Evolutionary conservation across 495 filamentous ascomycete genomes (phyloP).

Genomic region (Recurvomyces mirabilis): DNA sequence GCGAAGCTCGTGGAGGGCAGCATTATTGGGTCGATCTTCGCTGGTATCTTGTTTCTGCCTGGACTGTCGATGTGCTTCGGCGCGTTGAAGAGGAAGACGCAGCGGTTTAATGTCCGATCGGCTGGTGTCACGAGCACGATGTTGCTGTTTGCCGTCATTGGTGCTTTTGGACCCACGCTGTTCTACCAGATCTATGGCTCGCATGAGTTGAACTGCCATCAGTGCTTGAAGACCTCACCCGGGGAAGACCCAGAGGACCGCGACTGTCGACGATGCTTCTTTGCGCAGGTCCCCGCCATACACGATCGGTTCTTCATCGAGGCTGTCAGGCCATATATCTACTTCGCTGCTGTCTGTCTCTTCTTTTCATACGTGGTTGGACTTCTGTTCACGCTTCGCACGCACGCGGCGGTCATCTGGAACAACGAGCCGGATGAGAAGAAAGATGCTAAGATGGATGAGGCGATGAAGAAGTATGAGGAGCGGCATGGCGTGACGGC

Average conservation of each 20-base stretch:
- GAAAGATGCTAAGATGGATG: slow-evolving; percentile 35
- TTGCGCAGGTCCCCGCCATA: slow-evolving; percentile 75
- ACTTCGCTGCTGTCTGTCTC: slow-evolving; percentile 68
- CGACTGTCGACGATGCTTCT: slow-evolving; percentile 89
- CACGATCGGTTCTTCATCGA: slow-evolving; percentile 77
- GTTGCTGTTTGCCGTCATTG: slow-evolving; percentile 93
- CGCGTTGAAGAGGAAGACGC: slow-evolving; percentile 93
- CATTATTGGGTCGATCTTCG: slow-evolving; percentile 95
- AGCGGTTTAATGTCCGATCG: slow-evolving; percentile 95
- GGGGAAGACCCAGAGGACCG: slow-evolving; percentile 31
- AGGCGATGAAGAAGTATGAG: slow-evolving; percentile 17
- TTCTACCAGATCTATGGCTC: slow-evolving; percentile 99
- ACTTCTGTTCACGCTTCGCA: slow-evolving; percentile 89
- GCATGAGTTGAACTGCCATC: slow-evolving; percentile 83
- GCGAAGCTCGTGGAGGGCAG: slow-evolving; percentile 88
- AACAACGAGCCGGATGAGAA: slow-evolving; percentile 79
- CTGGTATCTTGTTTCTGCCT: slow-evolving; percentile 88
- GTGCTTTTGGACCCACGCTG: slow-evolving; percentile 92
- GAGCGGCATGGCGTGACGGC: not conserved
- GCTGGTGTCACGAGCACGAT: slow-evolving; percentile 97
- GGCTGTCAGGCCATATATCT: slow-evolving; percentile 88
- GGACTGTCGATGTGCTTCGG: slow-evolving; percentile 99
- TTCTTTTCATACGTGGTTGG: slow-evolving; percentile 93
- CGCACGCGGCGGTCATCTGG: slow-evolving; percentile 96
- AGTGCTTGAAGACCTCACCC: too few species aligned